These are phyloP conservation scores for Acer campestre DNA, from an alignment of 345 rosid genomes.

Conservation along the genomic window DNA sequence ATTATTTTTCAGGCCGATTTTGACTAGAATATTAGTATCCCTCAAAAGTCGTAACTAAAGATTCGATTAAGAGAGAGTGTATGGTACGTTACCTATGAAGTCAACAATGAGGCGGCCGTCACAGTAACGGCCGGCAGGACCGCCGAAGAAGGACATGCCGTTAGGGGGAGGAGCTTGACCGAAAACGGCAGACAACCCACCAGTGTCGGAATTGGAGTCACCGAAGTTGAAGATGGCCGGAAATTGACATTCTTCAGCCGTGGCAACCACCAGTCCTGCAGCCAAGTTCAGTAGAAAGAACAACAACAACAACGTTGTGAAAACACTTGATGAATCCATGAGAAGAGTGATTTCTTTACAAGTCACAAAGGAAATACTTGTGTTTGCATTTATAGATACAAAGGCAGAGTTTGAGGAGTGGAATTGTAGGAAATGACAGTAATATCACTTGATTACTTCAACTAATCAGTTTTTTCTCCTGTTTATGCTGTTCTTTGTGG, in stretches of 20 bases:
- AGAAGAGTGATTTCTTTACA: neutral
- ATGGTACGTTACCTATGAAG: slow-evolving; percentile 59
- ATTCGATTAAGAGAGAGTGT: neutral
- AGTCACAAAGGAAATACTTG: neutral
- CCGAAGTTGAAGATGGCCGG: slow-evolving; percentile 93
- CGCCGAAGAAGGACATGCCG: slow-evolving; percentile 68
- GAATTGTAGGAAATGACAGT: too few relatives aligned
- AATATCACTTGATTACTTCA: too few relatives aligned
- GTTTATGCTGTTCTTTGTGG: neutral
- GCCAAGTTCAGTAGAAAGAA: neutral
- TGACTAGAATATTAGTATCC: too few relatives aligned
- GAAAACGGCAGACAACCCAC: slow-evolving; percentile 80
- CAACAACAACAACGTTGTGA: slow-evolving; percentile 2
- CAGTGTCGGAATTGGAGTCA: slow-evolving; percentile 94
- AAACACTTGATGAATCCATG: neutral
- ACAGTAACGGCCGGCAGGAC: slow-evolving; percentile 77
- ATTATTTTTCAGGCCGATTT: too few relatives aligned
- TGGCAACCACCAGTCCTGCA: slow-evolving; percentile 3
- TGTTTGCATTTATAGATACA: neutral
- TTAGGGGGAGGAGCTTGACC: slow-evolving; percentile 78
- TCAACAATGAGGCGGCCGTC: slow-evolving; percentile 93
- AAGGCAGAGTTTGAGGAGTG: too few relatives aligned
- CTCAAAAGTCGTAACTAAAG: too few relatives aligned
- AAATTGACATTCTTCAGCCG: slow-evolving; percentile 35
- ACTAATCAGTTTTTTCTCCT: too few relatives aligned